These are phyloP conservation scores for Thermothielavioides terrestris DNA, from an alignment of 495 filamentous ascomycete species.

Conservation along the genomic window DNA sequence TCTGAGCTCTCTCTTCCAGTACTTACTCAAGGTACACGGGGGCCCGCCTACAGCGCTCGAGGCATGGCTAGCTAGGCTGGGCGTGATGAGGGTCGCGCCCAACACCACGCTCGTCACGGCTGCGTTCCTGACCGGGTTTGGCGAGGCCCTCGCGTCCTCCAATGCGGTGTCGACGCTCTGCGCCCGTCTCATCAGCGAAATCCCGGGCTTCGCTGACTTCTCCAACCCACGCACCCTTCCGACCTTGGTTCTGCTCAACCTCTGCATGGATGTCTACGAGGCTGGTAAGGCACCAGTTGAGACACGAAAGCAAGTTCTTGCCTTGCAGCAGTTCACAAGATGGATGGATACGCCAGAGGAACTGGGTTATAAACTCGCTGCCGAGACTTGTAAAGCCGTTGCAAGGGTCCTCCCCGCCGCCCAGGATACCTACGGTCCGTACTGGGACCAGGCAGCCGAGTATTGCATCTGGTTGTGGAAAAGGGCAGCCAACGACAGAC, in stretches of 20 bases:
- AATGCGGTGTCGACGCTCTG: conserved; percentile 39
- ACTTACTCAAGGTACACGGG: conserved; percentile 29
- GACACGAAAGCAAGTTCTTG: conserved; percentile 72
- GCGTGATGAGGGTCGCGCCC: conserved; percentile 31
- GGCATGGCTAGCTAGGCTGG: conserved; percentile 31
- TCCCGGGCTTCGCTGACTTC: conserved; percentile 32
- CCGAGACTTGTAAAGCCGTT: conserved; percentile 56
- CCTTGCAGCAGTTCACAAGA: conserved; percentile 65
- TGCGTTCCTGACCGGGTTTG: conserved; percentile 47
- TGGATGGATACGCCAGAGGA: conserved; percentile 53
- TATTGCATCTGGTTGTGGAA: conserved; percentile 50
- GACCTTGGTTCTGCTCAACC: conserved; percentile 37
- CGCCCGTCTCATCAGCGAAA: conserved; percentile 47
- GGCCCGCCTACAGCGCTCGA: conserved; percentile 29
- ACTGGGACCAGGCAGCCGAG: conserved; percentile 65
- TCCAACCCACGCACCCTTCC: conserved; percentile 31
- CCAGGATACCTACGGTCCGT: conserved; percentile 69
- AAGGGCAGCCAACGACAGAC: conserved; percentile 27
- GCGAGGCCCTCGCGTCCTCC: conserved; percentile 37
- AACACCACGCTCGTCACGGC: conserved; percentile 39
- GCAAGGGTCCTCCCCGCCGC: conserved; percentile 59
- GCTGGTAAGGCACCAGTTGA: conserved; percentile 47
- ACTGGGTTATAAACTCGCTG: conserved; percentile 41
- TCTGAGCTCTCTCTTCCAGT: conserved; percentile 34
- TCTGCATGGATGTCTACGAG: conserved; percentile 37